Percentiles rank a stretch among this genome's conserved stretches.
Conservation (phyloP, 1,284 basidiomycete species). For the Microbotryum violaceum region DNA sequence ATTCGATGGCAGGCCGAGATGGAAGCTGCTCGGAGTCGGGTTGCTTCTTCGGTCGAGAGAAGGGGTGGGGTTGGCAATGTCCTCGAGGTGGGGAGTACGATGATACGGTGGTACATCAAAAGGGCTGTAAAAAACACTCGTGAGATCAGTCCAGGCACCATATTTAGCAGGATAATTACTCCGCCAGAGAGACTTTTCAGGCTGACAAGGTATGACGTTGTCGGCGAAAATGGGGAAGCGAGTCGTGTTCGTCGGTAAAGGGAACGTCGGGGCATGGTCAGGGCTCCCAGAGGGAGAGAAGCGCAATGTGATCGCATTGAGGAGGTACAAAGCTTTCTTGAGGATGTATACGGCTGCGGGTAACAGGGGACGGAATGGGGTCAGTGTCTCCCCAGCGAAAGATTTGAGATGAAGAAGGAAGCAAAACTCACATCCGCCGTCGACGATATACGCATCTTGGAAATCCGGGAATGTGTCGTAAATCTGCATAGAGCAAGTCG, state of each 20-base stretch:
- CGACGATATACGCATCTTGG: slow-evolving; percentile 58
- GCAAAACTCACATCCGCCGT: slow-evolving; percentile 52
- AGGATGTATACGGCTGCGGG: slow-evolving; percentile 58
- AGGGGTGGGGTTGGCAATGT: not conserved
- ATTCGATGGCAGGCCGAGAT: slow-evolving; percentile 67
- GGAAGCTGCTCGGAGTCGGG: slow-evolving; percentile 67
- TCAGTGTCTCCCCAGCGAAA: not conserved
- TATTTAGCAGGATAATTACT: not conserved
- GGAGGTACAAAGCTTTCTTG: slow-evolving; percentile 78
- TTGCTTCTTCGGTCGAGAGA: slow-evolving; percentile 43
- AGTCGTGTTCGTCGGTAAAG: slow-evolving; percentile 50
- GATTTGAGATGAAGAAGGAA: not conserved
- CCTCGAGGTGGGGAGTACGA: not conserved
- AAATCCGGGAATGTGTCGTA: slow-evolving; percentile 67
- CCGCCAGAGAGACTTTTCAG: not conserved
- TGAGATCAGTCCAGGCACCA: not conserved
- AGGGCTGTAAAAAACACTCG: not conserved
- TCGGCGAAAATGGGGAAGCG: slow-evolving; percentile 67
- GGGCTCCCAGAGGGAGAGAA: slow-evolving; percentile 44
- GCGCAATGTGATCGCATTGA: slow-evolving; percentile 59
- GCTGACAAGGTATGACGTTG: slow-evolving; percentile 61
- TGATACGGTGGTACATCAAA: slow-evolving; percentile 12
- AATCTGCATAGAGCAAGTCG: slow-evolving; percentile 46
- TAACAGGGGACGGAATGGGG: not conserved
- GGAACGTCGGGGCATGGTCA: slow-evolving; percentile 49